Conservation (phyloP, 2,329 filamentous ascomycete genomes). For the Neopestalotiopsis sp. region DNA sequence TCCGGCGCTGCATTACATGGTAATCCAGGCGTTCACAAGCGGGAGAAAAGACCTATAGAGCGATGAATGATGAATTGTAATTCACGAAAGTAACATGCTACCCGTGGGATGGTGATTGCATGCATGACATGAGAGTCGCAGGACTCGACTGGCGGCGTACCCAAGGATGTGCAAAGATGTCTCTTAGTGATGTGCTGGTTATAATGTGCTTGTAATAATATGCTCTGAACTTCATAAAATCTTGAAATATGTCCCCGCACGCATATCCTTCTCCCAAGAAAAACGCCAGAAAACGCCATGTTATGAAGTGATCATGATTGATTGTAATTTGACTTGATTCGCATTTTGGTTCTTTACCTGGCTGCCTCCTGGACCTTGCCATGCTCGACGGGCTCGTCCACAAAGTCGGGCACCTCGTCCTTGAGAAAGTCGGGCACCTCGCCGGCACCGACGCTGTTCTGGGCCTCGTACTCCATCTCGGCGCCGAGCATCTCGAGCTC, state of each 20-base stretch:
- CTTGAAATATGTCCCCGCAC: background rate
- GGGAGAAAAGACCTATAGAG: background rate
- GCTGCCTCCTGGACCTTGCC: constrained; percentile 84
- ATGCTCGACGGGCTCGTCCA: constrained; percentile 84
- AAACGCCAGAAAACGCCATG: constrained; percentile 8
- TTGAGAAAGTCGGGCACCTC: constrained; percentile 85
- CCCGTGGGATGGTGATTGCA: background rate
- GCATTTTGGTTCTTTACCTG: constrained; percentile 40
- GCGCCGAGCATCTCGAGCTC: constrained; percentile 94
- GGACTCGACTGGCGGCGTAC: background rate
- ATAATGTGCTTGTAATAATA: background rate
- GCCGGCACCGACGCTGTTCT: constrained; percentile 52
- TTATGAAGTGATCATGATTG: background rate
- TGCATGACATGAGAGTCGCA: background rate
- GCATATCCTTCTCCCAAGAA: background rate
- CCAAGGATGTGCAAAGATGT: background rate
- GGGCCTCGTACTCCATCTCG: constrained; percentile 86
- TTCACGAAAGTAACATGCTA: background rate
- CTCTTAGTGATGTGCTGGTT: background rate
- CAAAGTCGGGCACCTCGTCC: constrained; percentile 89
- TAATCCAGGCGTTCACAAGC: background rate
- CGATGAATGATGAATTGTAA: background rate
- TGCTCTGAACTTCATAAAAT: background rate
- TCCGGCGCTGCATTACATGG: background rate
- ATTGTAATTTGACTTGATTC: too few relatives aligned